Evolutionary conservation across 495 filamentous ascomycete genomes (phyloP).

Genomic region (Mycothermus thermophilus): DNA sequence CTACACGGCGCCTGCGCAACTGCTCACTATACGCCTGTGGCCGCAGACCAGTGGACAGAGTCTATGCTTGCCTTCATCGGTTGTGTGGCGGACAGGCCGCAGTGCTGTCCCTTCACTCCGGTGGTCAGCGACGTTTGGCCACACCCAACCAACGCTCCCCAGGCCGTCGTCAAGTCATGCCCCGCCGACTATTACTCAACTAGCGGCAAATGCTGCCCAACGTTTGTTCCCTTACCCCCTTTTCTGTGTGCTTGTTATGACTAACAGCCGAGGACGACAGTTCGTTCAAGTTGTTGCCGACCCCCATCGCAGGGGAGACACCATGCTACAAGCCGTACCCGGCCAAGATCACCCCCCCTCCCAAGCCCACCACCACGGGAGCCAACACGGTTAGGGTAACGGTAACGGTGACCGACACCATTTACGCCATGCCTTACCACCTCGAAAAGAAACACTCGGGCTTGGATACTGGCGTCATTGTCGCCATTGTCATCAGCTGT

Average conservation of each 20-base stretch:
- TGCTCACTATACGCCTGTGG: constrained; percentile 9
- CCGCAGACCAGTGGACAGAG: constrained; percentile 8
- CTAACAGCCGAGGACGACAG: constrained; percentile 2
- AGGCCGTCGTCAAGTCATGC: constrained; percentile 6
- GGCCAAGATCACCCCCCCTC: background rate
- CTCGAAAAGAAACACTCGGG: background rate
- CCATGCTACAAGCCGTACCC: constrained; percentile 10
- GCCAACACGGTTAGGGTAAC: background rate
- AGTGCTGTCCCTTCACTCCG: constrained; percentile 14
- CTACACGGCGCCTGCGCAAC: constrained; percentile 8
- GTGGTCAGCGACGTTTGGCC: background rate
- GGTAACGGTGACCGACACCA: constrained; percentile 3
- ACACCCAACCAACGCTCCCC: background rate
- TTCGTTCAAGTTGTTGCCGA: constrained; percentile 12
- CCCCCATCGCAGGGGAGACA: constrained; percentile 9
- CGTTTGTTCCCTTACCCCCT: constrained; percentile 1
- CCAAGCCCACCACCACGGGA: constrained; percentile 4
- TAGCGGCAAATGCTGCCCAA: constrained; percentile 14
- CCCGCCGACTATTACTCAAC: constrained; percentile 11
- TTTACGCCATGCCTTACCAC: constrained; percentile 9
- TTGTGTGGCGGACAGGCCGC: constrained; percentile 8
- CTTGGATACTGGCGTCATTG: background rate
- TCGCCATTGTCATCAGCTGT: no score
- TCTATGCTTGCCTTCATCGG: constrained; percentile 11
- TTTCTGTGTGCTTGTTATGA: background rate